Conservation (phyloP, 2,329 filamentous ascomycete genomes). For the Exophiala bonariae region DNA sequence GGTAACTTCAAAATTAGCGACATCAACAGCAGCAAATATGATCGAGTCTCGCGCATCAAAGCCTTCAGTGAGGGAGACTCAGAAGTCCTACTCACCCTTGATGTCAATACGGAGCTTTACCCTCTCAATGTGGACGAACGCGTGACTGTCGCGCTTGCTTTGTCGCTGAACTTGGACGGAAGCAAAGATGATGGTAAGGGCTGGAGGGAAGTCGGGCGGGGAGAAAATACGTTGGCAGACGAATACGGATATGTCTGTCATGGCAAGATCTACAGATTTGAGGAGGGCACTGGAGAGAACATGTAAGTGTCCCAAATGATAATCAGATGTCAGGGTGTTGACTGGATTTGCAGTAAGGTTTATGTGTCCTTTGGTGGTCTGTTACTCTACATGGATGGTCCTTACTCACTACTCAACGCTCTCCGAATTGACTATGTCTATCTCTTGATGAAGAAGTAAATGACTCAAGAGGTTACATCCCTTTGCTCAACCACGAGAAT, state of each 20-base stretch:
- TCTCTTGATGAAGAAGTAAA: constrained; percentile 85
- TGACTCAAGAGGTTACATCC: too few species aligned
- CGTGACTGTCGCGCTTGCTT: constrained; percentile 78
- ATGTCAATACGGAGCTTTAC: constrained; percentile 93
- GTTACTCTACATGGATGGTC: constrained; percentile 85
- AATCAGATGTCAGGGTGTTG: background rate
- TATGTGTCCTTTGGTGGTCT: constrained; percentile 94
- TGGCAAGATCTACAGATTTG: constrained; percentile 54
- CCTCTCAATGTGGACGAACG: constrained; percentile 72
- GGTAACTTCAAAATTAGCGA: constrained; percentile 82
- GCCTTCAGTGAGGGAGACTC: constrained; percentile 60
- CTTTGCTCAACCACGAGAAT: too few species aligned
- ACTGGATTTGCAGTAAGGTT: constrained; percentile 66
- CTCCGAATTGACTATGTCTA: constrained; percentile 93
- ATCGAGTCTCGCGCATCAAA: constrained; percentile 84
- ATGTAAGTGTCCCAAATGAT: constrained; percentile 63
- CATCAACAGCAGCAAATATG: constrained; percentile 85
- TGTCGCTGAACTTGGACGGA: constrained; percentile 83
- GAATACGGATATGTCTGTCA: constrained; percentile 54
- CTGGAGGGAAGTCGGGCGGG: constrained; percentile 73
- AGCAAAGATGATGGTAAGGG: constrained; percentile 70
- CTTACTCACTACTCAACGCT: constrained; percentile 91
- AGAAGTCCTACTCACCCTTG: constrained; percentile 75
- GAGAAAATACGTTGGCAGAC: constrained; percentile 55
- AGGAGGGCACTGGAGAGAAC: constrained; percentile 68